Conservation (phyloP, 2,329 filamentous ascomycete genomes). For the Cercospora janseana region DNA sequence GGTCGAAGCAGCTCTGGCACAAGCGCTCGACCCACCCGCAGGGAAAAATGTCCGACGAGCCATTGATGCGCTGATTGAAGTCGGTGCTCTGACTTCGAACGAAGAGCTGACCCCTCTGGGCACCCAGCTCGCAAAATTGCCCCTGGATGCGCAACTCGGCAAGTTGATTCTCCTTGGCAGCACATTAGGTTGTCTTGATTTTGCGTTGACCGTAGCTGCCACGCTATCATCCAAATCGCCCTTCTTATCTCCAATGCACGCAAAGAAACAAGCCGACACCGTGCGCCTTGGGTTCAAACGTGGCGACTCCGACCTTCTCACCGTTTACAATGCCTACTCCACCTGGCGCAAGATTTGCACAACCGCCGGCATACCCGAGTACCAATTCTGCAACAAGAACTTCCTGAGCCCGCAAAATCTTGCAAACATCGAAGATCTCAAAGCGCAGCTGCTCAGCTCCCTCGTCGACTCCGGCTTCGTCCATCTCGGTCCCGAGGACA, state of each 20-base stretch:
- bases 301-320: slow-evolving; percentile 86
- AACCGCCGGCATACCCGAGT: slow-evolving; percentile 69
- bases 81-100: slow-evolving; percentile 74
- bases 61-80: slow-evolving; percentile 89
- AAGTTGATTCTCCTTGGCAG: slow-evolving; percentile 86
- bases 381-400: slow-evolving; percentile 90
- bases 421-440: slow-evolving; percentile 90
- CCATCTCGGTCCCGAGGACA: slow-evolving; percentile 70
- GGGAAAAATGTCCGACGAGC: slow-evolving; percentile 90
- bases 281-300: slow-evolving; percentile 76
- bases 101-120: slow-evolving; percentile 89
- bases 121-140: slow-evolving; percentile 79
- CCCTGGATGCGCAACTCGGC: slow-evolving; percentile 89
- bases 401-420: slow-evolving; percentile 87
- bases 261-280: slow-evolving; percentile 76
- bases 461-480: slow-evolving; percentile 84
- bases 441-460: slow-evolving; percentile 81
- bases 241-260: slow-evolving; percentile 82
- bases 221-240: slow-evolving; percentile 93
- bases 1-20: slow-evolving; percentile 83
- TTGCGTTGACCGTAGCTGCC: slow-evolving; percentile 85
- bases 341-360: slow-evolving; percentile 83
- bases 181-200: slow-evolving; percentile 88
- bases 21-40: slow-evolving; percentile 86
- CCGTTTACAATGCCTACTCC: slow-evolving; percentile 88